Percentiles rank a stretch among this genome's conserved stretches.
Conservation (phyloP, 2,329 filamentous ascomycete genomes). For the Rutstroemia sydowiana region DNA sequence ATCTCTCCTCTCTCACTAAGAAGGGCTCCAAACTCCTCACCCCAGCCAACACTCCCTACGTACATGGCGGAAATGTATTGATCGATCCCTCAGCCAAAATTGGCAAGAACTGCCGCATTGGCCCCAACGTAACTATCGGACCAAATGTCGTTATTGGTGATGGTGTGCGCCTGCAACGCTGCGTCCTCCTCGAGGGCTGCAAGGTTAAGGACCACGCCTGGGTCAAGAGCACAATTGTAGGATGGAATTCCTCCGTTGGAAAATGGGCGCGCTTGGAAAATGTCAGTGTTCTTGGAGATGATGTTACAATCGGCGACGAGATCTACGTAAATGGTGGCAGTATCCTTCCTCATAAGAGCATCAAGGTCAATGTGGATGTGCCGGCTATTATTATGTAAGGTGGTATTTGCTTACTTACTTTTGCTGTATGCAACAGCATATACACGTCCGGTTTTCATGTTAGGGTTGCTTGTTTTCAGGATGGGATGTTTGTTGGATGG, state of each 20-base stretch:
- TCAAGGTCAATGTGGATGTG: constrained; percentile 93
- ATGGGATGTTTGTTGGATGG: neutral
- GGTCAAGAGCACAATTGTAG: constrained; percentile 97
- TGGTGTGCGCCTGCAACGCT: constrained; percentile 88
- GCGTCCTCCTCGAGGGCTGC: constrained; percentile 78
- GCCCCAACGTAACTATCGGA: constrained; percentile 93
- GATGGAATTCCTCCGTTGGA: constrained; percentile 95
- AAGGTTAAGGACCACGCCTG: constrained; percentile 98
- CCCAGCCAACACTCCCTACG: constrained; percentile 65
- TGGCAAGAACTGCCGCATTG: constrained; percentile 96
- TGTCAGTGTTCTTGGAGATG: constrained; percentile 93
- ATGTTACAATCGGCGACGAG: constrained; percentile 95
- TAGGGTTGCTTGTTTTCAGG: neutral
- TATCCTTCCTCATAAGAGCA: constrained; percentile 94
- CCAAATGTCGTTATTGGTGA: constrained; percentile 89
- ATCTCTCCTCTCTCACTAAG: constrained; percentile 88
- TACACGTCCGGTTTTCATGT: neutral
- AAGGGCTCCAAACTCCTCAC: constrained; percentile 79
- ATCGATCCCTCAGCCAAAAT: constrained; percentile 93
- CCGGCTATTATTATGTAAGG: constrained; percentile 61
- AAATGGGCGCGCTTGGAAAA: constrained; percentile 97
- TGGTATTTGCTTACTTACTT: too few species aligned
- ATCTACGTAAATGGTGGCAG: constrained; percentile 97
- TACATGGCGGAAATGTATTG: constrained; percentile 91
- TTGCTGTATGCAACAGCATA: too few species aligned